phyloP scores from a whole-genome alignment of 2,329 filamentous ascomycete species.

The Pseudopyricularia cyperi region DNA sequence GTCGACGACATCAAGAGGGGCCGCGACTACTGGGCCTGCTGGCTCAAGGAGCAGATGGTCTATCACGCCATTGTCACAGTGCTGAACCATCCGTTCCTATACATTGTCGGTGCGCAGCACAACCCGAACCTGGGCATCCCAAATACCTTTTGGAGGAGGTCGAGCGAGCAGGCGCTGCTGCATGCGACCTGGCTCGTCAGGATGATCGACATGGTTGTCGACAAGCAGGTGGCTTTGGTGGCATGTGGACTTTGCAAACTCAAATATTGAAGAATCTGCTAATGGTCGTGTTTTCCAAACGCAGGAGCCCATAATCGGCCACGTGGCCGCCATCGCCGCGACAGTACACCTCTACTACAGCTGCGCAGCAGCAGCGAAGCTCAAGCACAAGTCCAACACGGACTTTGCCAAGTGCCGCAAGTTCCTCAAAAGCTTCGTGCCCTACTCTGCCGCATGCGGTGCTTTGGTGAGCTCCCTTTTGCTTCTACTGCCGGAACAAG shows the following conservation, averaged over 20 bases:
- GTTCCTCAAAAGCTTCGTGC: conserved; percentile 33
- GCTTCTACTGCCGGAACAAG: background rate
- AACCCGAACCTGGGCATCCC: conserved; percentile 37
- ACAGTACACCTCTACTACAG: conserved; percentile 41
- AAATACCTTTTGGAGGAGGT: conserved; percentile 39
- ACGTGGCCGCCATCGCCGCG: conserved; percentile 36
- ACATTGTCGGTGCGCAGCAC: conserved; percentile 36
- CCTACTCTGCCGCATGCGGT: conserved; percentile 30
- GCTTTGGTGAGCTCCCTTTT: conserved; percentile 22
- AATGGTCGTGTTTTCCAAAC: background rate
- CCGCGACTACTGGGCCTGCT: conserved; percentile 35
- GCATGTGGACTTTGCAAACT: background rate
- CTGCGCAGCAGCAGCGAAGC: conserved; percentile 30
- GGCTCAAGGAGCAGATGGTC: conserved; percentile 39
- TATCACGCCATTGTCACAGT: conserved; percentile 38
- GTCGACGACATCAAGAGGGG: conserved; percentile 29
- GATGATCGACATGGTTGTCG: conserved; percentile 39
- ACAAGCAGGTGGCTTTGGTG: conserved; percentile 32
- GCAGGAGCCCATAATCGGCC: conserved; percentile 35
- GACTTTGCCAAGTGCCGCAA: conserved; percentile 36
- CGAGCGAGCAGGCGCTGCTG: conserved; percentile 34
- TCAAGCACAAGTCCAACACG: conserved; percentile 23
- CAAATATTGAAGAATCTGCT: background rate
- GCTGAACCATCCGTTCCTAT: conserved; percentile 39
- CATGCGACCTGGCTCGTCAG: conserved; percentile 41